A percentile compares a stretch with the other conserved stretches of the same genome.
These are phyloP conservation scores for Plectranthus barbatus DNA, from an alignment of 257 asterid species.

Conservation along the genomic window DNA sequence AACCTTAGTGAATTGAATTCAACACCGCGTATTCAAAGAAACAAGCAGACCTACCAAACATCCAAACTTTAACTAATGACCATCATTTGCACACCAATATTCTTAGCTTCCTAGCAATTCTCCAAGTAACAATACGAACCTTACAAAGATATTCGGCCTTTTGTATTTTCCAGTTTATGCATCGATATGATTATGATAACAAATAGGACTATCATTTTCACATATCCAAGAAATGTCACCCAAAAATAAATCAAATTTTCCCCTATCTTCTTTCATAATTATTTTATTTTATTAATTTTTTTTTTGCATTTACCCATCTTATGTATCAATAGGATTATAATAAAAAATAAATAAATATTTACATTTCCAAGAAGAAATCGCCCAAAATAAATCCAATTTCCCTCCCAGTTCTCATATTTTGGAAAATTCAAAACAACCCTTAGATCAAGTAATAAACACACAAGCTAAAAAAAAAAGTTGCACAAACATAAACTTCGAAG, in stretches of 20 bases:
- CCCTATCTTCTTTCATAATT: no score
- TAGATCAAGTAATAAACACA: neutral
- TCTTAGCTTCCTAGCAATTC: neutral
- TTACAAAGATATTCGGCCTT: neutral
- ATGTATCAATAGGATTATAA: neutral
- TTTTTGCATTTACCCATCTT: neutral
- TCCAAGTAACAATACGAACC: neutral
- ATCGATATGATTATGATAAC: neutral
- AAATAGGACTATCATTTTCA: neutral
- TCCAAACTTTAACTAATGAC: neutral
- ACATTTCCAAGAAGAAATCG: neutral
- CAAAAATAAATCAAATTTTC: neutral
- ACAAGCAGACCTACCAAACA: neutral
- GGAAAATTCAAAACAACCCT: neutral
- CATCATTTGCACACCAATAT: neutral
- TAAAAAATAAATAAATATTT: neutral
- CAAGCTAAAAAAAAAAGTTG: neutral
- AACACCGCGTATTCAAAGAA: neutral
- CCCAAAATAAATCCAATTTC: neutral
- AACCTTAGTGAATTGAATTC: neutral
- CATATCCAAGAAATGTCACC: neutral
- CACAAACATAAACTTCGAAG: neutral
- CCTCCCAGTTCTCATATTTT: neutral
- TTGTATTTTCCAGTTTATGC: neutral
- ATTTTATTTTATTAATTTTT: no score